Evolutionary conservation across 371 early-diverging fungal genomes (phyloP), one percentile per base, ranked within the genome.

Genomic region (Vairimorpha ceranae): DNA sequence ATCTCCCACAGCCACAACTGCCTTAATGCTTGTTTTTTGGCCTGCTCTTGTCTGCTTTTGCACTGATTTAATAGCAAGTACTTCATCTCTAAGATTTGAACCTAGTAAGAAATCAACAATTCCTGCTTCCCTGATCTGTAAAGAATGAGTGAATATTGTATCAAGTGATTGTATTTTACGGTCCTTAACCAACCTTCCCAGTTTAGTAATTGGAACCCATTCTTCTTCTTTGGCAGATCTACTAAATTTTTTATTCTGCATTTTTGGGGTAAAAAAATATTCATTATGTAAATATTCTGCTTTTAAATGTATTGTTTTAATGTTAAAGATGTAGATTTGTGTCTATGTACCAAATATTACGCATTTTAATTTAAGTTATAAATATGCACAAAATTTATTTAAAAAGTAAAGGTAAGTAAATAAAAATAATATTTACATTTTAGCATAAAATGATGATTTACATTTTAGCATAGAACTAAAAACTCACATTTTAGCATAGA

Each of bases 21-120:
- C 98, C 90, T 96, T 97, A 89, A 97, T 96, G 80, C 94, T 91
- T 80, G 97, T 96, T 82, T 95, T 92, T 88, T 97, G 97, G 88
- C 97, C 97, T 77, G 97, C 97, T 85, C 92, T 91, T 81, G 95
- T 96, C 87, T 97, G 98, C 90, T 98, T 98, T 88, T 98, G 97
- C 82, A 98, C 95, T 77, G 95, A 94, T 88, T 93, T 95, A 84
- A 95, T 93, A 88, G 93, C 92, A 90, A 96, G 93, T 78, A 96
- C 93, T 86, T 96, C 93, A 83, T 95, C 95, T 90, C 93, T 93
- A 77, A 98, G 88, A 78, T 90, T 91, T 41, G 69, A 70, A 14
- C 81, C 78, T 69, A 95, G 86, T 89, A 96, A 92, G 86, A 85
- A 87, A 86, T 96, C 96, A 76, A 97, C 90, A 72, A 98, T 94